Base-by-base conservation (phyloP, 441 rosid genomes). In the Pelargonium fulgidum region DNA sequence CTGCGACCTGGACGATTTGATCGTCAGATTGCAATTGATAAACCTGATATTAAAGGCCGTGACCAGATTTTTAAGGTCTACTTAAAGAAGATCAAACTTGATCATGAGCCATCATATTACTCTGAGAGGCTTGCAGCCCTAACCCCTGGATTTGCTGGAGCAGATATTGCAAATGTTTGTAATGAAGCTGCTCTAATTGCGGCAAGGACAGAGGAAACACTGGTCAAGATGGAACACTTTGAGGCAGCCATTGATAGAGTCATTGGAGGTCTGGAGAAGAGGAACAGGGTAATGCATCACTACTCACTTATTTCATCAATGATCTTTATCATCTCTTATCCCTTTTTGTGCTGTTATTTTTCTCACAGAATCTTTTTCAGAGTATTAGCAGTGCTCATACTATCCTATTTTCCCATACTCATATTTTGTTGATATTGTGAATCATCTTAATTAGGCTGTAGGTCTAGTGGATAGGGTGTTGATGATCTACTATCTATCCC, bases 81-180 rank as follows among this genome's bases (percentile, higher is more conserved):
- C 72, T 76, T 86, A 75, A 80, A 81, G 73, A 88, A 80, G 82
- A 75, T 88, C 41, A 88, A 86, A 70, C 89, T 88, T 7, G 89
- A 88, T 61, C 84, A 77, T 3, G 79, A 81, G 59, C 93, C 93
- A 3, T 83, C 85, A 0, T 86, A 74, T 78, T 88, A 72, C 72
- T 88, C 93, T 72, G 86, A 88, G 33, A 83, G 93, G 77, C 88
- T 88, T 79, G 87, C 91, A 0, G 91, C 93, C 72, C 86, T 88
- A 7, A 88, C 93, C 36, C 91, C 93, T 5, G 93, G 93, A 17
- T 88, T 88, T 74, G 91, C 93, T 62, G 93, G 93, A 58, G 93
- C 93, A 11, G 93, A 88, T 72, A 88, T 88, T 70, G 93, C 91
- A 0, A 88, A 88, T 77, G 89, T 88, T 47, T 81, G 87, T 78